Base-by-base conservation (phyloP, 371 early-diverging fungal species). In the Mortierella sp. region DNA sequence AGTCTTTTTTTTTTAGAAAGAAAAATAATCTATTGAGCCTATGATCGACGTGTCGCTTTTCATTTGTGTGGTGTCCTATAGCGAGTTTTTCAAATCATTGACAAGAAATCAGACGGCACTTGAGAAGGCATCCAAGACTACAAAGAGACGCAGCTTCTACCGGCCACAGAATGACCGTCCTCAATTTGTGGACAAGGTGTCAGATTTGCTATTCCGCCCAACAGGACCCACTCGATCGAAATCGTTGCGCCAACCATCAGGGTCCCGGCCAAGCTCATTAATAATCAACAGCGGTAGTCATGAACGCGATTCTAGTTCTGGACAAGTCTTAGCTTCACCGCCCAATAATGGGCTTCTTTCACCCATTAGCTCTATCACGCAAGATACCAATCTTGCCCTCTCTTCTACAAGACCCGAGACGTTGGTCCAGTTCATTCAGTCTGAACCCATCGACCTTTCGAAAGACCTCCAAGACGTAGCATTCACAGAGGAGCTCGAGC, bases 401-500 rank as follows among this genome's bases (percentile, higher is more conserved):
- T 55, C 74, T 5, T 72, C 75, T 3, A 63, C 77, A 11, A 63
- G 84, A 24, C 70, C 83, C 3, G 84, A 84, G 45, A 69, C 79
- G 8, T 59, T 84, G 11, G 55, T 72, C 2, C 67, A 76, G 33
- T 62, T 83, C n/a, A 72, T 91, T 16, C 85, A 90, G n/a, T 84
- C 86, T 1, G 89, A 90, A 7, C 87, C 89, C 0, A 89, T 92
- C 24, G 86, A 87, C 0, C 70, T 92, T 32, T 85, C 90, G 0
- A 59, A 59, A 5, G 83, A 85, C 15, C 67, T 89, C 7, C 55
- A 72, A 2, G 88, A 88, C 9, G 76, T 85, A 7, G 69, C 83
- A 21, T 92, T 92, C 71, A 85, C 83, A 10, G 91, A 92, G 24
- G 87, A 89, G 43, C 67, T 92, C n/a, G 81, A 76, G 2, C 88